Conservation (phyloP, 306 rosid species). For the Gastrolobium bilobum region DNA sequence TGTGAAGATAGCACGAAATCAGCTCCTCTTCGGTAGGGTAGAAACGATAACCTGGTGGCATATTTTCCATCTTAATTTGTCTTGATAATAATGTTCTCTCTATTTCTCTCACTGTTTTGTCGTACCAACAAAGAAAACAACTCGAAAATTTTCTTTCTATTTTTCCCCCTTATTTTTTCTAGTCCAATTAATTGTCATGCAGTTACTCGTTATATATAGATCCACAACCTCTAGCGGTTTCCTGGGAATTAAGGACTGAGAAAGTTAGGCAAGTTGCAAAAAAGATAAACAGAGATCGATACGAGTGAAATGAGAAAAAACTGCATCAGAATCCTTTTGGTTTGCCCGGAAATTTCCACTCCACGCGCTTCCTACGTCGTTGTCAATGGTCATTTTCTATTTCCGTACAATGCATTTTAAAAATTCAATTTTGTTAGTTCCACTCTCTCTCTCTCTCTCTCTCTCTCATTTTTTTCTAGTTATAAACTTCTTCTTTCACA, state of each 20-base stretch:
- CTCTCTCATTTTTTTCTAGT: no score
- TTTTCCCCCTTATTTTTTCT: not conserved
- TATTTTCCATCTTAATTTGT: constrained; percentile 53
- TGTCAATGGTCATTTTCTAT: not conserved
- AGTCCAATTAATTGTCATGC: constrained; percentile 1
- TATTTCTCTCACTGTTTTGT: not conserved
- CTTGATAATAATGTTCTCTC: not conserved
- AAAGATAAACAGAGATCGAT: not conserved
- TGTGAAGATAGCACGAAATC: constrained; percentile 68
- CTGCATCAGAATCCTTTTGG: not conserved
- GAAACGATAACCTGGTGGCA: constrained; percentile 85
- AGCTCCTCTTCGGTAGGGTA: constrained; percentile 92
- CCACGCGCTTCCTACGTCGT: constrained; percentile 48
- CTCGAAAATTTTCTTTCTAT: not conserved
- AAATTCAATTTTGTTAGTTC: not conserved
- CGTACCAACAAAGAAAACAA: not conserved
- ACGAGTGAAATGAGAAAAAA: constrained; percentile 49
- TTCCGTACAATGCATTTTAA: constrained; percentile 41
- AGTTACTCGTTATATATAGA: not conserved
- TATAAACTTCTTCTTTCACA: no score
- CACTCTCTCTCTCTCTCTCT: no score
- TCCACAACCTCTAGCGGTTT: constrained; percentile 12
- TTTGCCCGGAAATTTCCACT: constrained; percentile 52
- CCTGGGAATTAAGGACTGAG: constrained; percentile 35
- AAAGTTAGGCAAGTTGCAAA: constrained; percentile 51